Evolutionary conservation across 2,329 filamentous ascomycete genomes (phyloP), one percentile per base, ranked within the genome.

Genomic region (Rutstroemia sp.): DNA sequence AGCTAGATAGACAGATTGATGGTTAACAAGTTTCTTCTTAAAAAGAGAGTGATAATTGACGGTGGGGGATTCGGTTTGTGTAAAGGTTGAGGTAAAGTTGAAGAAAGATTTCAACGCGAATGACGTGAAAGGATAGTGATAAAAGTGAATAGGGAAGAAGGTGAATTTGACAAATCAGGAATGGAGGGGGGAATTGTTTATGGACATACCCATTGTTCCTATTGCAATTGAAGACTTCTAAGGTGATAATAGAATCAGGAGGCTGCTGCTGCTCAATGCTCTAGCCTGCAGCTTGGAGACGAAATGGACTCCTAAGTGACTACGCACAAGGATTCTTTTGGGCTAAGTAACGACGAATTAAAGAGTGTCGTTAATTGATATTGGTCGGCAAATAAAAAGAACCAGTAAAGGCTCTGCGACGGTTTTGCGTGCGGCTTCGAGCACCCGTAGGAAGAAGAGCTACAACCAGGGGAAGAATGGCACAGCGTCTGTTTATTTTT

Each of bases 151-250:
- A 19, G 34, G 41, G 42, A 48, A 52, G 42, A 56, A 53, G 41
- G 49, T 53, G 42, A 47, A 52, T 53, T 21, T 30, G 49, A 46
- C 54, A 23, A 45, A 56, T 56, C 30, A 49, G 53, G 54, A 53
- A 47, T 46, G 54, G 49, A 52, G 34, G 49, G 48, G 42, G 30
- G 39, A 39, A 34, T 18, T 14, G 12, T 25, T n/a, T 27, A 47
- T 18, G 54, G 48, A 56, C 54, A 53, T 56, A 56, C 54, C 54
- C 54, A 56, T 56, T 56, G 54, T 56, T 52, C 30, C 54, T 52
- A 25, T 47, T 52, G 49, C 46, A 30, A 53, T 37, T 52, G 49
- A 52, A 53, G 49, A 47, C 14, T 56, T 52, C 46, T 56, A 56
- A 46, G 42, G 54, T 52, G 54, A 52, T 52, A 46, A 23, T 56